Evolutionary conservation across 345 rosid genomes (phyloP), one percentile per base, ranked within the genome.

Genomic region (Murraya koenigii): DNA sequence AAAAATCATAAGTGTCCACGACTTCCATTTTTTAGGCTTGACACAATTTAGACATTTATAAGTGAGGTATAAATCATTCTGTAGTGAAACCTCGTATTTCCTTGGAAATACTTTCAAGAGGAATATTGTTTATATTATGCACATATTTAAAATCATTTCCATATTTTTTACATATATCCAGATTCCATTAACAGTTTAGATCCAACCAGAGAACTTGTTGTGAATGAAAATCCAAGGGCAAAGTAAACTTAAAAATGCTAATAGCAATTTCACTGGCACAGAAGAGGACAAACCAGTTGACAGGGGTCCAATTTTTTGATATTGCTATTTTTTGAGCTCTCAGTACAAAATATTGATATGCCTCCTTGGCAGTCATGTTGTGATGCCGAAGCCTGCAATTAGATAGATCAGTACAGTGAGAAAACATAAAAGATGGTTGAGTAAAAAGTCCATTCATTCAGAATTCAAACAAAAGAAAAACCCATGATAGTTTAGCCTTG

Each of bases 331-430:
- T 82, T 79, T 89, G 92, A 77, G 90, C 90, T 85, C 74, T 84
- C 56, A 86, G 85, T 35, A 89, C 90, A 80, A 89, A 89, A 70
- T 86, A 85, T 72, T 80, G 47, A 64, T 89, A 87, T 20, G 88
- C 90, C 9, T 85, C 85, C 80, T 82, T 84, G 30, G 82, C 22
- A 56, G 90, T 89, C 86, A 87, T 87, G 77, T 91, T 92, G 44
- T 77, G 89, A 75, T 69, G 85, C 36, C 67, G 84, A 76, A 96
- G 97, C 99, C 99, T 94, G 83, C 84, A 87, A 78, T 82, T 81
- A 67, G 58, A 78, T 35, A 65, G 52, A 61, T 76, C 54, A 71
- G 70, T 52, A 66, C 39, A 70, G 55, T 39, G 38, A 83, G 79
- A 69, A 78, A 74, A 66, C 55, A 22, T 47, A 14, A 47, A 41